Base-by-base conservation (phyloP, 208 protist genomes). In the Trypanosoma rangeli region DNA sequence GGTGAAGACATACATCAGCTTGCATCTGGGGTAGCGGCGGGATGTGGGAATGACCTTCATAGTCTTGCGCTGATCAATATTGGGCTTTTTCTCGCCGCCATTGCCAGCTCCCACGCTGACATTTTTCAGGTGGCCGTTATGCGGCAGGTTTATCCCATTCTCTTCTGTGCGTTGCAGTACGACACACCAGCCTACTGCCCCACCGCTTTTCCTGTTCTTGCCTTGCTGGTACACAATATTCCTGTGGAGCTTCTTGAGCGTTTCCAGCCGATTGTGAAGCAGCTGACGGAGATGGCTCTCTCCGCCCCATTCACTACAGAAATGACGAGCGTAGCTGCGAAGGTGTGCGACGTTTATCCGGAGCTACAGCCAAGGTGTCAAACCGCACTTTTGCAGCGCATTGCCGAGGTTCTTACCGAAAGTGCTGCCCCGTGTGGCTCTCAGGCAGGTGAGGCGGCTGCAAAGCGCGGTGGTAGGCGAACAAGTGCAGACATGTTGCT, bases 181-280 rank as follows among this genome's bases (percentile, higher is more conserved):
- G 68, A 50, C 55, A 74, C 61, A 59, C 29, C 78, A 60, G 31
- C 24, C 58, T 89, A 84, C 65, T 76, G 80, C 59, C 71, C 64
- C 28, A 64, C 80, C 37, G 80, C 79, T 15, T 80, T 89, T 68
- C 81, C 85, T 5, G 79, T 82, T 24, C 76, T 94, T 56, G 64
- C 78, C 12, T 39, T 94, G 18, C 68, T 94, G 12, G 79, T 79
- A 26, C 78, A 89, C 58, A 94, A 94, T 61, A 76, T 91, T 63
- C 85, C 83, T 5, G 28, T 55, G 0, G 63, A 68, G 46, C 77
- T 71, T 5, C 62, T 65, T 52, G 69, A 70, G 22, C 54, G 69
- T 5, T 77, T 70, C 37, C 63, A 63, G 37, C 67, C 64, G 0
- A 70, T 67, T 42, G 74, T 71, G 31, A 57, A 74, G 57, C 71